phyloP scores from a whole-genome alignment of 1,139 yeast genomes.

The Candida sanyaensis region DNA sequence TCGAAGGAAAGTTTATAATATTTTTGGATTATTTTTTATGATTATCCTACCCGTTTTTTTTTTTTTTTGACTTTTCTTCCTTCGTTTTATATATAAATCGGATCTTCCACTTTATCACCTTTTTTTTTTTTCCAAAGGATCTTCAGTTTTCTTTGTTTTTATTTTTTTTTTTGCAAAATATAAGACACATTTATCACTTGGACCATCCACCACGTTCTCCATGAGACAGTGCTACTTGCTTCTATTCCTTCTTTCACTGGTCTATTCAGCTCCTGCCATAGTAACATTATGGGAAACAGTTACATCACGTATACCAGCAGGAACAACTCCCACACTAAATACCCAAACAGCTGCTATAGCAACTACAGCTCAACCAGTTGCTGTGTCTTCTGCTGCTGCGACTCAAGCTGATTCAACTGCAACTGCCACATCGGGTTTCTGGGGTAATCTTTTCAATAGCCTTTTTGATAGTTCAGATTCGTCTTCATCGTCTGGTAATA shows the following conservation, averaged over 20 bases:
- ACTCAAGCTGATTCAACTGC: constrained; percentile 10
- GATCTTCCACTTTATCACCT: background rate
- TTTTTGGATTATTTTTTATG: background rate
- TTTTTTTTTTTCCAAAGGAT: background rate
- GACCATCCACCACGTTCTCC: background rate
- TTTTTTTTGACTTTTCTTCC: background rate
- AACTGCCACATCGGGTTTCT: constrained; percentile 6
- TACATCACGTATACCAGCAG: constrained; percentile 19
- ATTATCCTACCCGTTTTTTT: background rate
- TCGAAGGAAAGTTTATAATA: background rate
- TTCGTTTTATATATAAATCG: background rate
- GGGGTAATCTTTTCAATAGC: constrained; percentile 7
- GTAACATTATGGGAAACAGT: constrained; percentile 28
- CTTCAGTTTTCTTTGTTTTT: too few species aligned
- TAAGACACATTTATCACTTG: too few species aligned
- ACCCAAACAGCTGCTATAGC: constrained; percentile 13
- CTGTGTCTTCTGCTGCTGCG: constrained; percentile 10
- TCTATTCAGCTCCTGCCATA: constrained; percentile 26
- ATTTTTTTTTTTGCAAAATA: background rate
- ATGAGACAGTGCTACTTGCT: constrained; percentile 1
- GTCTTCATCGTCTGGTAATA: background rate
- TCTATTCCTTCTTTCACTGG: constrained; percentile 1
- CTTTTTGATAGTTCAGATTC: constrained; percentile 2
- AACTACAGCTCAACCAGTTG: constrained; percentile 8
- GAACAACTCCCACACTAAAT: constrained; percentile 13